Conservation (phyloP, 257 asterid species). For the Coffea canephora region DNA sequence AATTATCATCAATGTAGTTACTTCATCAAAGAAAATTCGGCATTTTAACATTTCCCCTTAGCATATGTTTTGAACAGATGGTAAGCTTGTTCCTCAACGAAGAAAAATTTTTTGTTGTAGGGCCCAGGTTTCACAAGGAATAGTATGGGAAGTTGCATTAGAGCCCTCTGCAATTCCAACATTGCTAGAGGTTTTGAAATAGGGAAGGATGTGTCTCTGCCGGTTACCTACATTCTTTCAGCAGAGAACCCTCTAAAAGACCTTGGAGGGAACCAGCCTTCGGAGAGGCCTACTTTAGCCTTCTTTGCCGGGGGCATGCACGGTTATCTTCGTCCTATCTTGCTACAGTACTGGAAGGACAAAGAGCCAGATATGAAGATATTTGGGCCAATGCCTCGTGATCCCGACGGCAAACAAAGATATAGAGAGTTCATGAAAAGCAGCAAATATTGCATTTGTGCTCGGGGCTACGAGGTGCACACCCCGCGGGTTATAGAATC, state of each 20-base stretch:
- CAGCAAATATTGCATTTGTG: conserved; percentile 85
- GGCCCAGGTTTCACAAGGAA: conserved; percentile 49
- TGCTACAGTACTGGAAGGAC: conserved; percentile 50
- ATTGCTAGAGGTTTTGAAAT: conserved; percentile 51
- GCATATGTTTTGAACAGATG: not conserved
- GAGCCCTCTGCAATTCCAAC: conserved; percentile 59
- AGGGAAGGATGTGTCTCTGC: conserved; percentile 65
- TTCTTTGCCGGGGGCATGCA: conserved; percentile 76
- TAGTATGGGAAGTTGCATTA: conserved; percentile 35
- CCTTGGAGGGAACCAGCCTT: conserved; percentile 47
- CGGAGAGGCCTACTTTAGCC: conserved; percentile 44
- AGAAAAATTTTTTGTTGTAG: conserved; percentile 27
- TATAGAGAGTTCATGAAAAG: conserved; percentile 70
- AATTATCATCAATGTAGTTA: not conserved
- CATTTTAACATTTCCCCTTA: not conserved
- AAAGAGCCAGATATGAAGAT: conserved; percentile 62
- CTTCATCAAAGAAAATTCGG: not conserved
- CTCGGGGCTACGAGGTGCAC: conserved; percentile 88
- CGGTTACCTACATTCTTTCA: conserved; percentile 55
- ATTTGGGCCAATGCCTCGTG: conserved; percentile 61
- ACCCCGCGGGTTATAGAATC: conserved; percentile 89
- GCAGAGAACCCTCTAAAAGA: conserved; percentile 47
- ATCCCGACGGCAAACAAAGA: conserved; percentile 44
- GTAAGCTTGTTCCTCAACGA: conserved; percentile 1
- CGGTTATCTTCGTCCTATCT: conserved; percentile 61